Evolutionary conservation across 208 protist species (phyloP).

Genomic region (Leptomonas pyrrhocoris): DNA sequence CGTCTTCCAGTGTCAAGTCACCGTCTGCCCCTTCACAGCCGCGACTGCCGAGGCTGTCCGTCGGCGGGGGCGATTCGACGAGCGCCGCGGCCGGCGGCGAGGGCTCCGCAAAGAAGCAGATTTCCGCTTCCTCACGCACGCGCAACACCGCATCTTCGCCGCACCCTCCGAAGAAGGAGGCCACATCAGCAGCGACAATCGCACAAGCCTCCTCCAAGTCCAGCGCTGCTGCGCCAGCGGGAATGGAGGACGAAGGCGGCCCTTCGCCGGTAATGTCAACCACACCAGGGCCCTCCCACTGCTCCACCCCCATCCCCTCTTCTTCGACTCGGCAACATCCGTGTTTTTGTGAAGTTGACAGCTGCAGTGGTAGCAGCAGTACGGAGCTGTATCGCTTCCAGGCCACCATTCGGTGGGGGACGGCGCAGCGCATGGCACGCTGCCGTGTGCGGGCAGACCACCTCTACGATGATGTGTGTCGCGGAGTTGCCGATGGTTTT

Average conservation of each 20-base stretch:
- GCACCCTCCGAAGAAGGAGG: too few species aligned
- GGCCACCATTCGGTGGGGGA: constrained; percentile 41
- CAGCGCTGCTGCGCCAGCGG: not conserved
- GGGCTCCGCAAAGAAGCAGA: too few species aligned
- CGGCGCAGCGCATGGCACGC: constrained; percentile 32
- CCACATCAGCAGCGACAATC: constrained; percentile 4
- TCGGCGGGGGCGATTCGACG: not conserved
- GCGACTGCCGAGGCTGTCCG: not conserved
- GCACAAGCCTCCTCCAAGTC: not conserved
- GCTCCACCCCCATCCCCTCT: not conserved
- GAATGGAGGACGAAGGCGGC: constrained; percentile 4
- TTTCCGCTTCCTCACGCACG: too few species aligned
- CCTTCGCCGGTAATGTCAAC: constrained; percentile 21
- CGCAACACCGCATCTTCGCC: too few species aligned
- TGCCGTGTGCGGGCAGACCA: constrained; percentile 37
- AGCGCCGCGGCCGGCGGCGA: too few species aligned
- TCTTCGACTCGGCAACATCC: not conserved
- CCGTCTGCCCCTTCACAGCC: not conserved
- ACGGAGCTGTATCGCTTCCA: constrained; percentile 21
- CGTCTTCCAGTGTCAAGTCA: not conserved
- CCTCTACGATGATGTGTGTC: constrained; percentile 42
- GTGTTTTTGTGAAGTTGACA: constrained; percentile 1
- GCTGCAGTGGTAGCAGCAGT: not conserved
- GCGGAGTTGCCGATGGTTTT: constrained; percentile 41
- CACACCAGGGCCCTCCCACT: not conserved